These are phyloP conservation scores for Salix exigua DNA, from an alignment of 345 rosid genomes.

Conservation along the genomic window DNA sequence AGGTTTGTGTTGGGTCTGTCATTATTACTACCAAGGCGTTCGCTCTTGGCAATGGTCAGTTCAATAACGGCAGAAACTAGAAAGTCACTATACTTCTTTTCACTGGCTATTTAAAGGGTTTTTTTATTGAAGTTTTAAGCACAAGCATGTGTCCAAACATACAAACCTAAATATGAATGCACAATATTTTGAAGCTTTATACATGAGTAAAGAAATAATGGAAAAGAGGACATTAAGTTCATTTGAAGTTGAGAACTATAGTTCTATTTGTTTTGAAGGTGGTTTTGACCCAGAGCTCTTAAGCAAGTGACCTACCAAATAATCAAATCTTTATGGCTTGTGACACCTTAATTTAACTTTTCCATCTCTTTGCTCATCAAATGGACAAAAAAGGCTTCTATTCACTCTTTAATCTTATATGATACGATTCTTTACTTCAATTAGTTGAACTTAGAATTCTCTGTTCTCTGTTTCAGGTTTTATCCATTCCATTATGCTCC, in stretches of 20 bases:
- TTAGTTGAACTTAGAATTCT: background rate
- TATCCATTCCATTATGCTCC: slow-evolving; percentile 99
- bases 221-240: background rate
- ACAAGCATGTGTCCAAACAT: background rate
- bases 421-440: background rate
- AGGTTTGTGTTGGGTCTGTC: slow-evolving; percentile 98
- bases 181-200: background rate
- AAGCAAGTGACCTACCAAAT: background rate
- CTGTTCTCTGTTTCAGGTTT: slow-evolving; percentile 59
- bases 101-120: background rate
- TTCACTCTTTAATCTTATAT: background rate
- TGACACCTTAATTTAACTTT: background rate
- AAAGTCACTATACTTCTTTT: background rate
- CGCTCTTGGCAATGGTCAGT: slow-evolving; percentile 98
- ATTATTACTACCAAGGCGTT: slow-evolving; percentile 93
- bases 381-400: background rate
- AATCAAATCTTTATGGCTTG: background rate
- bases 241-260: background rate
- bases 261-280: background rate
- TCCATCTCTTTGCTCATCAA: background rate
- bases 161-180: background rate
- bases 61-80: background rate
- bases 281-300: background rate
- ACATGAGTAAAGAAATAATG: background rate
- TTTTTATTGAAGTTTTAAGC: background rate